Evolutionary conservation across 768 basidiomycete species (phyloP).

Genomic region (Lentinula lateritia): DNA sequence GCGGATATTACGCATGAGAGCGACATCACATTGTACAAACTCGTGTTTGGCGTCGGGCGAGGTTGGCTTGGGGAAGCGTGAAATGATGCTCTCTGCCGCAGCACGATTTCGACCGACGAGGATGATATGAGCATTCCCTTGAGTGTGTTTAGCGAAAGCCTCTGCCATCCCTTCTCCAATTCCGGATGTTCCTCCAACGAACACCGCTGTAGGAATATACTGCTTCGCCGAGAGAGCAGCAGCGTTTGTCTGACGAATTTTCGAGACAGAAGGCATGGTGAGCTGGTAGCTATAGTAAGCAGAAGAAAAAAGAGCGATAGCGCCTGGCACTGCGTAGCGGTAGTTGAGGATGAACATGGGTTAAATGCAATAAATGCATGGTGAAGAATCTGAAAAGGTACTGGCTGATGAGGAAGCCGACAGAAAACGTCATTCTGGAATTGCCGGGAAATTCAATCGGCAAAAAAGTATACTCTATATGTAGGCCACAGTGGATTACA

Average conservation of each 20-base stretch:
- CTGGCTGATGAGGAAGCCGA: background rate
- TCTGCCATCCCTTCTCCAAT: conserved; percentile 29
- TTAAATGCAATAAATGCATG: background rate
- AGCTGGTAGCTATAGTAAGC: background rate
- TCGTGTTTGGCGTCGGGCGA: conserved; percentile 18
- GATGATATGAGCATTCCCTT: conserved; percentile 34
- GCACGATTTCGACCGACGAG: conserved; percentile 30
- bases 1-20: conserved; percentile 28
- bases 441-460: no score
- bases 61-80: conserved; percentile 21
- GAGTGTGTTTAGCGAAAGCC: conserved; percentile 28
- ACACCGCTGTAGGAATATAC: conserved; percentile 15
- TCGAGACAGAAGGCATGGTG: conserved; percentile 14
- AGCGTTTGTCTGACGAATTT: conserved; percentile 14
- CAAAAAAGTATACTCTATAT: no score
- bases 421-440: no score
- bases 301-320: background rate
- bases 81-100: conserved; percentile 27
- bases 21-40: conserved; percentile 31
- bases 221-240: conserved; percentile 6
- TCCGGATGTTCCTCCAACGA: conserved; percentile 21
- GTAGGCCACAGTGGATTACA: no score
- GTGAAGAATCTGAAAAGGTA: no score
- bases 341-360: background rate
- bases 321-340: background rate